Conservation (phyloP, 1,139 yeast species). For the Saccharomyces hybrid region DNA sequence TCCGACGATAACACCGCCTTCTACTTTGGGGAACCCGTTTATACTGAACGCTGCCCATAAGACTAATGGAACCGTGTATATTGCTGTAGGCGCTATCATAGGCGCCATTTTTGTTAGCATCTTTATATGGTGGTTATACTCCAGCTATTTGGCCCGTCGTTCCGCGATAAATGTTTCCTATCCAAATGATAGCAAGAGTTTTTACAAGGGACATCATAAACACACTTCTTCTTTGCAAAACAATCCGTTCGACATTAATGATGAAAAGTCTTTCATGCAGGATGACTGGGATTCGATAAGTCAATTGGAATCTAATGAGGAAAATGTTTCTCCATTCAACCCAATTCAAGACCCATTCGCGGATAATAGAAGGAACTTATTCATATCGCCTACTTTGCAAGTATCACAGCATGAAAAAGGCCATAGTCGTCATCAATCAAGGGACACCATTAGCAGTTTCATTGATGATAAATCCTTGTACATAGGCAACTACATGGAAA, state of each 20-base stretch:
- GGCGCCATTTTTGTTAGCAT: constrained; percentile 36
- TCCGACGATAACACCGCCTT: constrained; percentile 49
- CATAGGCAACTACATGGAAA: neutral
- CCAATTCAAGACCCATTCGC: constrained; percentile 11
- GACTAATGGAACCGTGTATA: constrained; percentile 73
- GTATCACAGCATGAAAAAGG: constrained; percentile 5
- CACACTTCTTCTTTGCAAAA: neutral
- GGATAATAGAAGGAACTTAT: constrained; percentile 38
- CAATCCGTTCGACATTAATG: neutral
- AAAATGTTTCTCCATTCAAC: constrained; percentile 7
- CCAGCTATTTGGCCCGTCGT: constrained; percentile 15
- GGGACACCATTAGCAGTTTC: constrained; percentile 5
- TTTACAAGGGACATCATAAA: neutral
- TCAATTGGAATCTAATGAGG: neutral
- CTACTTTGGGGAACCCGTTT: constrained; percentile 53
- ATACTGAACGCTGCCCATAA: constrained; percentile 39
- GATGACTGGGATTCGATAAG: constrained; percentile 1
- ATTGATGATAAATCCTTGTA: neutral
- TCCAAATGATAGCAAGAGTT: neutral
- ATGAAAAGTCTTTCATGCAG: constrained; percentile 6
- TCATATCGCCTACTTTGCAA: constrained; percentile 77
- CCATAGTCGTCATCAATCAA: constrained; percentile 4
- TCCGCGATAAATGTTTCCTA: neutral
- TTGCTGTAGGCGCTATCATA: constrained; percentile 65
- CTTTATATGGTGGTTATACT: constrained; percentile 20